phyloP scores from a whole-genome alignment of 768 basidiomycete genomes.

The Suillus cothurnatus region DNA sequence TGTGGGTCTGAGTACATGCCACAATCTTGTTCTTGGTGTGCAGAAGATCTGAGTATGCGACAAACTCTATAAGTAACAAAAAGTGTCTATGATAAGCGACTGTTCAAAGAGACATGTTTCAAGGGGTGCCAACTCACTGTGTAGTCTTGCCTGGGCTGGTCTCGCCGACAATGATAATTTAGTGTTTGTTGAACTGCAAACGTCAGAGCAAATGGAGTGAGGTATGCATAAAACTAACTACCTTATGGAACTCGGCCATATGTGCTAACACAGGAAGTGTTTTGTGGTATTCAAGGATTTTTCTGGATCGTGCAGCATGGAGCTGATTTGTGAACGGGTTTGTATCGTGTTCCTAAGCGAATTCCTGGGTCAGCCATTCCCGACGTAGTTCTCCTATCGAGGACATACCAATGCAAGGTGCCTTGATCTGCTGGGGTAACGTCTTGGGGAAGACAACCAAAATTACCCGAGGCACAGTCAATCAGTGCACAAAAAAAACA shows the following conservation, averaged over 20 bases:
- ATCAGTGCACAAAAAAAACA: no score
- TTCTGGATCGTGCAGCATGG: constrained; percentile 77
- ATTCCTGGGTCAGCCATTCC: neutral
- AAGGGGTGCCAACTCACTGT: constrained; percentile 59
- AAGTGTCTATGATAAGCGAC: constrained; percentile 25
- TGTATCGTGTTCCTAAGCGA: constrained; percentile 64
- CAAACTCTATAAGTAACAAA: constrained; percentile 65
- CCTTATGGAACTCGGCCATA: constrained; percentile 90
- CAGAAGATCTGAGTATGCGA: constrained; percentile 89
- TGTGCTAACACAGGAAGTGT: constrained; percentile 89
- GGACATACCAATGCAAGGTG: constrained; percentile 66
- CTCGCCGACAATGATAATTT: constrained; percentile 89
- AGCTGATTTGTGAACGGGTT: constrained; percentile 90
- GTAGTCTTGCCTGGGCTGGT: constrained; percentile 96
- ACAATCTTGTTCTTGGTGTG: constrained; percentile 89
- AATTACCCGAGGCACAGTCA: constrained; percentile 46
- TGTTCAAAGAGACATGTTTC: constrained; percentile 22
- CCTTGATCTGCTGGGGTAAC: constrained; percentile 66
- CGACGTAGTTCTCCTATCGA: neutral
- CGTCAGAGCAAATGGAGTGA: no score
- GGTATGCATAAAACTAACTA: constrained; percentile 55
- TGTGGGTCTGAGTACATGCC: constrained; percentile 94
- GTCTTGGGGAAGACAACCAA: constrained; percentile 71
- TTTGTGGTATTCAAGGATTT: constrained; percentile 82
- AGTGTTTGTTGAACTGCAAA: constrained; percentile 43